Evolutionary conservation across 257 asterid species (phyloP).

Genomic region (Buddleja alternifolia): DNA sequence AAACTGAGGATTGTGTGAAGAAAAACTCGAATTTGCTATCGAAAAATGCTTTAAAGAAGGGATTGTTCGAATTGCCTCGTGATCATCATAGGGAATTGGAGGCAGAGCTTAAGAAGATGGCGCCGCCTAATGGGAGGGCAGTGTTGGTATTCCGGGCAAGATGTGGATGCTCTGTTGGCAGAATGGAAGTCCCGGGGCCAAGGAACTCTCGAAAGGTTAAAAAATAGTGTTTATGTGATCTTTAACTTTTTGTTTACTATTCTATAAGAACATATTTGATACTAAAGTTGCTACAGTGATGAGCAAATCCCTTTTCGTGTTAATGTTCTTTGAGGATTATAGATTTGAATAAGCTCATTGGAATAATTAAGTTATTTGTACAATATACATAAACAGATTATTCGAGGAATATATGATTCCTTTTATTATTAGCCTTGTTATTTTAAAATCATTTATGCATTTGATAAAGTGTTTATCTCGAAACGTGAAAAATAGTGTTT

Average conservation of each 20-base stretch:
- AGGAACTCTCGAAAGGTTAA: conserved; percentile 74
- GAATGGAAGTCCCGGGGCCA: conserved; percentile 90
- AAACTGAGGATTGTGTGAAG: conserved; percentile 75
- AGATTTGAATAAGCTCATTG: conserved; percentile 28
- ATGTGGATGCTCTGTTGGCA: conserved; percentile 92
- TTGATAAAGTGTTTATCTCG: conserved; percentile 21
- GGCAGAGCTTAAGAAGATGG: conserved; percentile 96
- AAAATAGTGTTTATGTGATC: conserved; percentile 46
- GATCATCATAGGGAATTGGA: conserved; percentile 86
- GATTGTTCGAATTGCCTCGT: conserved; percentile 73
- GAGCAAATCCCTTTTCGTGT: conserved; percentile 30
- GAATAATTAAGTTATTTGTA: conserved; percentile 26
- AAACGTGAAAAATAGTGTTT: conserved; percentile 54
- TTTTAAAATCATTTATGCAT: too few species aligned
- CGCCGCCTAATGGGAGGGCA: conserved; percentile 93
- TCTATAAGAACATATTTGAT: conserved; percentile 27
- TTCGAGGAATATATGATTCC: background rate
- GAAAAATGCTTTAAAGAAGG: conserved; percentile 55
- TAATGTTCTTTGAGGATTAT: conserved; percentile 27
- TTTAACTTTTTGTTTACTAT: conserved; percentile 20
- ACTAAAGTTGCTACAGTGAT: conserved; percentile 34
- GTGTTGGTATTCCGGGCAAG: conserved; percentile 81
- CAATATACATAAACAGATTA: conserved; percentile 14
- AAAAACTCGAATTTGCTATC: conserved; percentile 39
- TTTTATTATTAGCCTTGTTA: conserved; percentile 23